phyloP scores from a whole-genome alignment of 768 basidiomycete species.

The Butyriboletus loyo region DNA sequence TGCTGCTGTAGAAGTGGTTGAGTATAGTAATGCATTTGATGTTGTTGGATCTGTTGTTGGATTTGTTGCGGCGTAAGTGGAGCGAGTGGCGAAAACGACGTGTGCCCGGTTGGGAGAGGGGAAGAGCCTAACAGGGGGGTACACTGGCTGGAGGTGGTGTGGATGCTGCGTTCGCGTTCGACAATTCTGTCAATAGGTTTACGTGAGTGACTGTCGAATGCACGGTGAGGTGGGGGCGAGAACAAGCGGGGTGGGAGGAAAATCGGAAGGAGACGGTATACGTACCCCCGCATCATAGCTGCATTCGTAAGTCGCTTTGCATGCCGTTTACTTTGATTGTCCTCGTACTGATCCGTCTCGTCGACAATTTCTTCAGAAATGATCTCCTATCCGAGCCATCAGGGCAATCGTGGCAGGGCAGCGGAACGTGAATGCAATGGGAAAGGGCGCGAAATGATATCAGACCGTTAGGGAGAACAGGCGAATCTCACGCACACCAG shows the following conservation, averaged over 20 bases:
- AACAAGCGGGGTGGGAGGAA: neutral
- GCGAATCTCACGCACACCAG: constrained; percentile 1
- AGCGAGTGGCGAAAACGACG: constrained; percentile 5
- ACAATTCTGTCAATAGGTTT: constrained; percentile 42
- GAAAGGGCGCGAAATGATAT: neutral
- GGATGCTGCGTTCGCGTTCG: constrained; percentile 45
- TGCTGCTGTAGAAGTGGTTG: neutral
- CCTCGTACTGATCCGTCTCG: constrained; percentile 88
- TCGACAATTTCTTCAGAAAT: constrained; percentile 95
- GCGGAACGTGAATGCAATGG: neutral
- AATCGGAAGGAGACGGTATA: neutral
- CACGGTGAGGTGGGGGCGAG: neutral
- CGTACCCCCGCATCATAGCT: constrained; percentile 74
- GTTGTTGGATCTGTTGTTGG: constrained; percentile 17
- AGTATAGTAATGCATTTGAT: constrained; percentile 9
- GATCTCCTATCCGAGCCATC: constrained; percentile 62
- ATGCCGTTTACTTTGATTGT: constrained; percentile 75
- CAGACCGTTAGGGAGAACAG: neutral
- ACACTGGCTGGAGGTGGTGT: constrained; percentile 29
- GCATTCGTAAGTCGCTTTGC: constrained; percentile 72
- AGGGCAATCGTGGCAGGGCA: neutral
- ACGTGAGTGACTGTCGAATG: neutral
- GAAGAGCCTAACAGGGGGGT: constrained; percentile 34
- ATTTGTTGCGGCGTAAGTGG: constrained; percentile 19
- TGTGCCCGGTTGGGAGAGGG: constrained; percentile 5